phyloP scores from a whole-genome alignment of 495 filamentous ascomycete genomes.

The Hypoxylon rickii region DNA sequence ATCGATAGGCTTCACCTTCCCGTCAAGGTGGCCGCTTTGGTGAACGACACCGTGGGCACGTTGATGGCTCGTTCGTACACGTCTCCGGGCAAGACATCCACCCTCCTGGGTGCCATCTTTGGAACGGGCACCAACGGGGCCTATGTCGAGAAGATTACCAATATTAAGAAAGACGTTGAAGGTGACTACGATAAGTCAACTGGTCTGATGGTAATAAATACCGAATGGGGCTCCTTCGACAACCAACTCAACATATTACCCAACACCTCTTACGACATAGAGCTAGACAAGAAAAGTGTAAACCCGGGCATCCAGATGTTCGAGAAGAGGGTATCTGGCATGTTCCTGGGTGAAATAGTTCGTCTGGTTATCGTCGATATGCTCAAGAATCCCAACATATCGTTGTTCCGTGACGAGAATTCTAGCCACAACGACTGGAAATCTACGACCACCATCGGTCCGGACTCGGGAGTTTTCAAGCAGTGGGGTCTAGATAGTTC shows the following conservation, averaged over 20 bases:
- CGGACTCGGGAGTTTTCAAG: conserved; percentile 67
- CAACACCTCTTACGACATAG: conserved; percentile 78
- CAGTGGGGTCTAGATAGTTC: conserved; percentile 91
- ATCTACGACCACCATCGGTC: conserved; percentile 68
- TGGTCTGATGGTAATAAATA: conserved; percentile 96
- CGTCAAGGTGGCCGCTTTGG: conserved; percentile 89
- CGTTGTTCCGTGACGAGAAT: conserved; percentile 71
- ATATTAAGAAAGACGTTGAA: conserved; percentile 67
- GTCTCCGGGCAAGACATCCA: conserved; percentile 83
- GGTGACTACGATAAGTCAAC: conserved; percentile 79
- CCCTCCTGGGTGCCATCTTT: conserved; percentile 89
- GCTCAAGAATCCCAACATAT: conserved; percentile 61
- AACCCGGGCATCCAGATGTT: conserved; percentile 99
- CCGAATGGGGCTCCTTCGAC: conserved; percentile 98
- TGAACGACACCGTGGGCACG: conserved; percentile 97
- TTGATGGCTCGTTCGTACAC: conserved; percentile 97
- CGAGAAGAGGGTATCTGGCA: conserved; percentile 96
- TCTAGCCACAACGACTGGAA: conserved; percentile 65
- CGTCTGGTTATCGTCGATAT: conserved; percentile 73
- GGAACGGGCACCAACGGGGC: conserved; percentile 95
- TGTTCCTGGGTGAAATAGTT: conserved; percentile 96
- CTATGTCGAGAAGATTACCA: conserved; percentile 77
- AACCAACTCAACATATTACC: conserved; percentile 87
- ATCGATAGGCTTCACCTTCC: conserved; percentile 86
- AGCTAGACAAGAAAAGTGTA: conserved; percentile 76